Conservation (phyloP, 495 filamentous ascomycete genomes). For the Achaetomiella virescens region DNA sequence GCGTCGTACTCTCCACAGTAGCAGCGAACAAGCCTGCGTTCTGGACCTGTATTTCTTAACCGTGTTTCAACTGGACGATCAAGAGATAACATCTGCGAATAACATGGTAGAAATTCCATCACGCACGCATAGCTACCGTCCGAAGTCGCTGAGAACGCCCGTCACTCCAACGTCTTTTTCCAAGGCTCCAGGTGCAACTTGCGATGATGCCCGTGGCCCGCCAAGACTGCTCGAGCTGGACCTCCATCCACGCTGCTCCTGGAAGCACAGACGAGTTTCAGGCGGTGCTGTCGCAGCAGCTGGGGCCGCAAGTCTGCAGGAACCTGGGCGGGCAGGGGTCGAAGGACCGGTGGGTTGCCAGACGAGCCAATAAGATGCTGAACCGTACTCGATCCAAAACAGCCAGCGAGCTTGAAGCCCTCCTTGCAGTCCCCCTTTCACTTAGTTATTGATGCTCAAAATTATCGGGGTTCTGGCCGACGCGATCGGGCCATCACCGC, state of each 20-base stretch:
- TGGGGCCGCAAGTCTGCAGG: conserved; percentile 16
- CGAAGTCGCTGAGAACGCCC: no score
- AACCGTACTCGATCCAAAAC: conserved; percentile 28
- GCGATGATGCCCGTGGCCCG: neutral
- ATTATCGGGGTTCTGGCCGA: conserved; percentile 1
- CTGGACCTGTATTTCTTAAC: neutral
- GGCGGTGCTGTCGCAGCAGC: conserved; percentile 22
- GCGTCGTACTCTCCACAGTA: neutral
- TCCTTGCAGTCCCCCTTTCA: conserved; percentile 12
- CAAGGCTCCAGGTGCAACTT: conserved; percentile 9
- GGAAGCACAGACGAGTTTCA: conserved; percentile 34
- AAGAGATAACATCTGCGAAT: neutral
- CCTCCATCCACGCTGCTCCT: conserved; percentile 15
- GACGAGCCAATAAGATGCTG: conserved; percentile 19
- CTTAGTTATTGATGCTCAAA: conserved; percentile 11
- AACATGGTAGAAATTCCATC: no score
- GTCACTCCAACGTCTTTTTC: conserved; percentile 8
- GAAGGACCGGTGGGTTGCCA: conserved; percentile 20
- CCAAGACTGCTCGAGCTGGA: neutral
- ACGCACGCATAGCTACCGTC: no score
- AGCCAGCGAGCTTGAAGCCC: conserved; percentile 17
- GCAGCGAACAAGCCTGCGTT: neutral
- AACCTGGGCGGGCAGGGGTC: conserved; percentile 19
- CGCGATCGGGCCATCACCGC: conserved; percentile 4
- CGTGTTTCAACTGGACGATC: conserved; percentile 10